A percentile compares a stretch with the other conserved stretches of the same genome.
Conservation (phyloP, 805 yeast species). For the Yarrowia hollandica region DNA sequence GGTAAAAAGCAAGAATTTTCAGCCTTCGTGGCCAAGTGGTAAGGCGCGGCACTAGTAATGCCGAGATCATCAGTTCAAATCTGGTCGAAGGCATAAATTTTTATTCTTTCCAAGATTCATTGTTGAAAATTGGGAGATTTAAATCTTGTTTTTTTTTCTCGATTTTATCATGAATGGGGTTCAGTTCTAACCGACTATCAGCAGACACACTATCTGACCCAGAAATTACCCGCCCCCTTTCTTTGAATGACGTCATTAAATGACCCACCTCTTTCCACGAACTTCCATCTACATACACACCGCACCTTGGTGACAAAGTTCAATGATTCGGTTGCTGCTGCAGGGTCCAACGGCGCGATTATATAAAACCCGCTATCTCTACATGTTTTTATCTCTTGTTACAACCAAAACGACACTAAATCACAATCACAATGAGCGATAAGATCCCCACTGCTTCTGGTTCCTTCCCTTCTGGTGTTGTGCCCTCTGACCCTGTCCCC, state of each 20-base stretch:
- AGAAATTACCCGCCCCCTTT: background rate
- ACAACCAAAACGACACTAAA: background rate
- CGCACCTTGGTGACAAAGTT: conserved; percentile 19
- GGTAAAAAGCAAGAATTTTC: background rate
- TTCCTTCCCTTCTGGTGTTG: conserved; percentile 25
- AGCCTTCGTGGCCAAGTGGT: conserved; percentile 30
- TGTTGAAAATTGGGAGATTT: background rate
- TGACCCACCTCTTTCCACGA: conserved; percentile 2
- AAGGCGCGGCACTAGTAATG: conserved; percentile 29
- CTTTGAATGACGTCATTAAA: background rate
- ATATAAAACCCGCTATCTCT: conserved; percentile 10
- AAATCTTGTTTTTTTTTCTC: too few species aligned
- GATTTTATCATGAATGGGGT: too few species aligned
- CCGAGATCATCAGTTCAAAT: conserved; percentile 29
- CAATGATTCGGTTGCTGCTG: conserved; percentile 27
- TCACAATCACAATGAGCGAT: conserved; percentile 8
- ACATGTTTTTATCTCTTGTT: background rate
- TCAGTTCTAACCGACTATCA: too few species aligned
- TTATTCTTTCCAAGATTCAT: too few species aligned
- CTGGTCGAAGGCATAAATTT: conserved; percentile 24
- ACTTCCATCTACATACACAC: conserved; percentile 5
- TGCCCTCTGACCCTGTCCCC: conserved; percentile 22
- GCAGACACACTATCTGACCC: too few species aligned
- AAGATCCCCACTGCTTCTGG: conserved; percentile 24
- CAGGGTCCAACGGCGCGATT: conserved; percentile 12